Evolutionary conservation across 805 yeast species (phyloP), one percentile per base, ranked within the genome.

Genomic region (Candida michaelii): DNA sequence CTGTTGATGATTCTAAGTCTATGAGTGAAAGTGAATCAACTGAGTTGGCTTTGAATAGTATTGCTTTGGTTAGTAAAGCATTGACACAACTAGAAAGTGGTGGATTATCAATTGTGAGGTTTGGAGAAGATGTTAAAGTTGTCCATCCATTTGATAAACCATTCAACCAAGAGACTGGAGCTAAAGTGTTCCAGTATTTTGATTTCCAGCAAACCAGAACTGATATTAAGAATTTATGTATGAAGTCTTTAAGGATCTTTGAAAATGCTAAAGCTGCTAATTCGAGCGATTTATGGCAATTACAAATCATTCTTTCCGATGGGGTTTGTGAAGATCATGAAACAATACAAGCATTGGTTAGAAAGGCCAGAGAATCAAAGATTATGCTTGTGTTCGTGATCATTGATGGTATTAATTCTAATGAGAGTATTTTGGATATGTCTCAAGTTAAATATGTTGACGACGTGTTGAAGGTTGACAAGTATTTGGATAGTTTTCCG

Each of bases 261-360:
- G 79, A 76, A 38, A 79, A 80, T 45, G 80, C 85, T 3, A 57
- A 74, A 34, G 59, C 71, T 3, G 58, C 71, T 0, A 63, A 70
- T 10, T 66, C 63, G 50, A 56, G 69, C 30, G 96, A 88, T 47
- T 73, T 88, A 59, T 93, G 98, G 97, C 96, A 89, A 65, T 73
- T 93, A 50, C 89, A 95, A 61, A 89, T 93, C 43, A 85, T 93
- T 46, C 75, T 93, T 24, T 89, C 97, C 1, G 99, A 93, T 68
- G 99, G 99, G 65, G 88, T 93, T 36, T 89, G 97, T 59, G 99
- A 93, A 63, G 95, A 90, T 61, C 99, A 93, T 61, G 89, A 76
- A 23, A 80, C 85, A 0, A 72, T 93, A 38, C 82, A 85, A 50
- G 74, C 91, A 49, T 73, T 93, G 52, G 97, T 91, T 3, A 82